Percentiles rank a stretch among this genome's conserved stretches.
Evolutionary conservation across 2,329 filamentous ascomycete species (phyloP).

Genomic region (Beauveria brongniartii): DNA sequence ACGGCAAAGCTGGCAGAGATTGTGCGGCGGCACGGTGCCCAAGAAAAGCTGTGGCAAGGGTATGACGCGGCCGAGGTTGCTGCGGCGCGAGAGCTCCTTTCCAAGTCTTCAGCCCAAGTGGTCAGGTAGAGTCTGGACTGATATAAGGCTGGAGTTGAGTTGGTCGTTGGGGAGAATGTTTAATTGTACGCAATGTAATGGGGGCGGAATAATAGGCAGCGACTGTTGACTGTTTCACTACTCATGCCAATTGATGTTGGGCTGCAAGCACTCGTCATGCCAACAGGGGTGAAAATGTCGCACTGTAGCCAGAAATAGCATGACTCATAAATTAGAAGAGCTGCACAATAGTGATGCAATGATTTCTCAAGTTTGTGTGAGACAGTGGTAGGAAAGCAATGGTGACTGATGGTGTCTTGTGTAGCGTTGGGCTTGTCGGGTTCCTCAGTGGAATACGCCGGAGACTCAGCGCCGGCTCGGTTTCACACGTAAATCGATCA

Average conservation of each 20-base stretch:
- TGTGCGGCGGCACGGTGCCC: conserved; percentile 51
- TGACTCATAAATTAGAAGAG: not conserved
- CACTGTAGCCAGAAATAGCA: not conserved
- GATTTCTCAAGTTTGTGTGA: not conserved
- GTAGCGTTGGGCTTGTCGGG: not conserved
- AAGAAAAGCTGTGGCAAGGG: conserved; percentile 61
- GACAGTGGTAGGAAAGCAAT: not conserved
- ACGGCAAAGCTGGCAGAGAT: conserved; percentile 72
- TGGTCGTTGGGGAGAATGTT: not conserved
- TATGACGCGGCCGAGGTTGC: conserved; percentile 65
- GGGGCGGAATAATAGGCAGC: not conserved
- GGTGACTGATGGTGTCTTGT: not conserved
- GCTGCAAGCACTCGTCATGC: not conserved
- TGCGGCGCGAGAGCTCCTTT: conserved; percentile 61
- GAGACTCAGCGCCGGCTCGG: not conserved
- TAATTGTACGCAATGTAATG: not conserved
- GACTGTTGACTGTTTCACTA: not conserved
- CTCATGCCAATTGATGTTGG: not conserved
- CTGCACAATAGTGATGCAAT: not conserved
- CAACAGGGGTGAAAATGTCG: not conserved
- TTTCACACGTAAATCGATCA: not conserved
- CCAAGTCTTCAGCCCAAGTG: conserved; percentile 38
- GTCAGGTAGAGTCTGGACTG: conserved; percentile 30
- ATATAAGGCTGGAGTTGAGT: not conserved
- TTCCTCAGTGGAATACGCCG: not conserved